These are phyloP conservation scores for Fusarium sororula DNA, from an alignment of 2,329 filamentous ascomycete species.

Conservation along the genomic window DNA sequence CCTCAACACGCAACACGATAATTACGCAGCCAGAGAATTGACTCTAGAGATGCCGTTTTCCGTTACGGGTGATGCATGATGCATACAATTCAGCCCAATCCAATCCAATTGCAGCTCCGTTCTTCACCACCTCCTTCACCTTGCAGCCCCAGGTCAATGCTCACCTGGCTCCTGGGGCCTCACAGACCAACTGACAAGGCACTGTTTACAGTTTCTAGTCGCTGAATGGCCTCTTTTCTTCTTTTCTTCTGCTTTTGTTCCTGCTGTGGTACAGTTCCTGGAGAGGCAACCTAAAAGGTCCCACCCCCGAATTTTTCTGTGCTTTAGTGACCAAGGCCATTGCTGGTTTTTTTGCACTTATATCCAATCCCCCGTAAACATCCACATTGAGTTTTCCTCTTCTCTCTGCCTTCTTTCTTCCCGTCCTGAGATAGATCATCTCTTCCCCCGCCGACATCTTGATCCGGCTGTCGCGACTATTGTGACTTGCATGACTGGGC, in stretches of 20 bases:
- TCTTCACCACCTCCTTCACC: conserved; percentile 7
- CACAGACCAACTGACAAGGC: conserved; percentile 36
- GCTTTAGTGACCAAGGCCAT: conserved; percentile 1
- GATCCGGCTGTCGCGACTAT: not conserved
- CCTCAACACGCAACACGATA: conserved; percentile 5
- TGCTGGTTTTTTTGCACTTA: conserved; percentile 36
- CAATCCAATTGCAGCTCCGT: conserved; percentile 37
- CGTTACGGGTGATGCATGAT: conserved; percentile 23
- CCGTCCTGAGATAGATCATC: conserved; percentile 1
- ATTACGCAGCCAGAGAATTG: conserved; percentile 1
- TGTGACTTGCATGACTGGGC: conserved; percentile 21
- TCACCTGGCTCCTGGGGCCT: conserved; percentile 18
- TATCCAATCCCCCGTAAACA: conserved; percentile 36
- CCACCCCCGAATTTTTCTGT: conserved; percentile 32
- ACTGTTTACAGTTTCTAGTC: not conserved
- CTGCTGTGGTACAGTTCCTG: conserved; percentile 9
- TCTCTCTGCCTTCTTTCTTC: conserved; percentile 8
- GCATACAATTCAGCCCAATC: conserved; percentile 19
- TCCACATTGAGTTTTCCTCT: conserved; percentile 14
- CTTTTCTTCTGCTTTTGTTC: not conserved
- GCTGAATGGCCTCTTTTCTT: conserved; percentile 24
- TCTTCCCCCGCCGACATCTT: conserved; percentile 14
- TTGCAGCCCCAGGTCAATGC: conserved; percentile 25
- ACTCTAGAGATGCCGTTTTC: conserved; percentile 20
- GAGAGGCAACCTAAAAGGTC: conserved; percentile 4